Evolutionary conservation across 495 filamentous ascomycete species (phyloP).

Genomic region (Thermothielavioides terrestris): DNA sequence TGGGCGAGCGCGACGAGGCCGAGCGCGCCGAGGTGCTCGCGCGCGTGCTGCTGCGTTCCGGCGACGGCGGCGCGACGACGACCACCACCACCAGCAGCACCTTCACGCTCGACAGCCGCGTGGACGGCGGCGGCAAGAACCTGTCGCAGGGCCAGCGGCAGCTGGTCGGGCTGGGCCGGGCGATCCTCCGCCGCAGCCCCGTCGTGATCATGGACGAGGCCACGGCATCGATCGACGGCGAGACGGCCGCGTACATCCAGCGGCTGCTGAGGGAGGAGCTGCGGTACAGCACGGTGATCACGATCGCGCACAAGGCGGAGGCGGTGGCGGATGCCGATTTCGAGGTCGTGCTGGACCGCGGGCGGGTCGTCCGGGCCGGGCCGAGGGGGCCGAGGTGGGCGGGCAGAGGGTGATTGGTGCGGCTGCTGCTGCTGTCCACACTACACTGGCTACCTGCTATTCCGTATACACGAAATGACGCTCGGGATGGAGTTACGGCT

Average conservation of each 20-base stretch:
- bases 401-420: background rate
- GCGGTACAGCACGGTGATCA: constrained; percentile 70
- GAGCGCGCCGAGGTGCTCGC: constrained; percentile 40
- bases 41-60: constrained; percentile 37
- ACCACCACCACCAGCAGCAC: background rate
- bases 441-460: no score
- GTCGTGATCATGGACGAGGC: constrained; percentile 68
- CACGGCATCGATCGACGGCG: constrained; percentile 75
- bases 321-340: constrained; percentile 70
- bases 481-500: no score
- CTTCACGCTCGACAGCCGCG: constrained; percentile 37
- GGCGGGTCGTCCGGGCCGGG: constrained; percentile 37
- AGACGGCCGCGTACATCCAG: constrained; percentile 72
- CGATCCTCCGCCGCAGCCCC: constrained; percentile 49
- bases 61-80: constrained; percentile 10
- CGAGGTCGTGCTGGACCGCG: constrained; percentile 62
- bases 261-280: constrained; percentile 66
- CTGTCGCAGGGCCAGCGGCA: constrained; percentile 56
- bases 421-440: background rate
- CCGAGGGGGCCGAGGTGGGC: constrained; percentile 5
- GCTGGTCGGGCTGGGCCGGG: constrained; percentile 50
- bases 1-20: constrained; percentile 35
- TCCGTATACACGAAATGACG: no score
- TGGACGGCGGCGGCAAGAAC: constrained; percentile 51
- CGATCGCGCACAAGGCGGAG: constrained; percentile 76